A percentile compares a stretch with the other conserved stretches of the same genome.
phyloP scores from a whole-genome alignment of 2,329 filamentous ascomycete species.

The Simplicillium sp. region DNA sequence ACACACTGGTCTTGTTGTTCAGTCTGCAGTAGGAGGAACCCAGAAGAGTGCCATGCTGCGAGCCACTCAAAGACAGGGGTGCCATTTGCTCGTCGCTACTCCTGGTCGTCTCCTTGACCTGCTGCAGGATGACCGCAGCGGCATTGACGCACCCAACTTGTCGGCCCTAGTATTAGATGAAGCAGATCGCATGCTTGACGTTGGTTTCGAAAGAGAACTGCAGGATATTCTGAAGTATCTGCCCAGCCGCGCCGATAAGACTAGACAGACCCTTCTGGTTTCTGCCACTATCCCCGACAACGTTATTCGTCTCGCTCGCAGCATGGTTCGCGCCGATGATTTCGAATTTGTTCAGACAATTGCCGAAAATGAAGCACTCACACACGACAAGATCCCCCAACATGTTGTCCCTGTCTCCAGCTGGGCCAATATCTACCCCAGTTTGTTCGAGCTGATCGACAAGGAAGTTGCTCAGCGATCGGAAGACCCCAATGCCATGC shows the following conservation, averaged over 20 bases:
- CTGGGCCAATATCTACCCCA: conserved; percentile 68
- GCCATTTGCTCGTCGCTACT: conserved; percentile 83
- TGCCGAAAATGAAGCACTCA: conserved; percentile 67
- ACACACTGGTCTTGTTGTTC: conserved; percentile 56
- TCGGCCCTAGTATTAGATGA: conserved; percentile 92
- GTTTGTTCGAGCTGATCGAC: conserved; percentile 66
- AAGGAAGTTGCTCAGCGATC: conserved; percentile 40
- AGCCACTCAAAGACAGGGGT: conserved; percentile 63
- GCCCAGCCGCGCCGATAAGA: conserved; percentile 51
- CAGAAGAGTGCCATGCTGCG: conserved; percentile 60
- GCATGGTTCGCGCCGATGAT: conserved; percentile 65
- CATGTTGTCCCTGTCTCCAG: conserved; percentile 57
- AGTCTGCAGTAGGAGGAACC: conserved; percentile 86
- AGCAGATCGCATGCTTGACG: conserved; percentile 96
- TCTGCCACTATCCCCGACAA: conserved; percentile 84
- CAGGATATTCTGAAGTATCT: conserved; percentile 50
- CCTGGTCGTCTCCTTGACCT: conserved; percentile 82
- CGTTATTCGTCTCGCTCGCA: conserved; percentile 70
- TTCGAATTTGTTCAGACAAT: conserved; percentile 94
- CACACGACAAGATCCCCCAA: conserved; percentile 79
- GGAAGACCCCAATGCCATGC: conserved; percentile 30
- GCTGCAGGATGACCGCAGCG: conserved; percentile 53
- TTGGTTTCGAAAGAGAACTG: conserved; percentile 67
- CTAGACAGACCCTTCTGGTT: conserved; percentile 87
- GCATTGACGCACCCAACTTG: conserved; percentile 67